Evolutionary conservation across 176 grass and related monocot species (phyloP).

Genomic region (Carex cristatella): DNA sequence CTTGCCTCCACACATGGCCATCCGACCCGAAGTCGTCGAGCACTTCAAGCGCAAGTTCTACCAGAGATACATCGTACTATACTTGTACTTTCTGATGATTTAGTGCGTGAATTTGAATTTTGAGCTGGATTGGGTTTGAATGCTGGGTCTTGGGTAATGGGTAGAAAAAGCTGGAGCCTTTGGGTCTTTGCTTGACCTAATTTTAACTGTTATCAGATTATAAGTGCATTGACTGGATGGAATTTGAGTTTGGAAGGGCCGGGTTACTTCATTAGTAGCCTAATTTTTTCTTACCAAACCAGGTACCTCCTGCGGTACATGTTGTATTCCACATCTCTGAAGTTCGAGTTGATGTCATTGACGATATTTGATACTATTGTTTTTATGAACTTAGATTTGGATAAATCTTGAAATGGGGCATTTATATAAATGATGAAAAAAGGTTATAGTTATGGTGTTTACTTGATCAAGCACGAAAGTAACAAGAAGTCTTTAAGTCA

Average conservation of each 20-base stretch:
- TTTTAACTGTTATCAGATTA: not conserved
- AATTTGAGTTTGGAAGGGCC: not conserved
- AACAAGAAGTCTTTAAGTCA: not conserved
- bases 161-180: not conserved
- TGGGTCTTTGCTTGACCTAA: not conserved
- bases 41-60: conserved; percentile 98
- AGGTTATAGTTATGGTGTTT: not conserved
- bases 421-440: not conserved
- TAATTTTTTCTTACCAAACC: not conserved
- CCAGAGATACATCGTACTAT: conserved; percentile 61
- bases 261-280: not conserved
- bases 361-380: not conserved
- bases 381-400: not conserved
- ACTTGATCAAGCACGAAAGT: not conserved
- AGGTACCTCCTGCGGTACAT: not conserved
- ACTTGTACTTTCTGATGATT: not conserved
- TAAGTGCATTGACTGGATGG: not conserved
- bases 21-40: conserved; percentile 68
- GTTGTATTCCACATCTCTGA: not conserved
- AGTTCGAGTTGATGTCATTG: not conserved
- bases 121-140: not conserved
- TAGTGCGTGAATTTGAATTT: not conserved
- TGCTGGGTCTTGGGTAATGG: not conserved
- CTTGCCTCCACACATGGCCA: conserved; percentile 66
- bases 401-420: not conserved